Evolutionary conservation across 352 stramenopile species (phyloP), one percentile per base, ranked within the genome.

Genomic region (Globisporangium nagaii): DNA sequence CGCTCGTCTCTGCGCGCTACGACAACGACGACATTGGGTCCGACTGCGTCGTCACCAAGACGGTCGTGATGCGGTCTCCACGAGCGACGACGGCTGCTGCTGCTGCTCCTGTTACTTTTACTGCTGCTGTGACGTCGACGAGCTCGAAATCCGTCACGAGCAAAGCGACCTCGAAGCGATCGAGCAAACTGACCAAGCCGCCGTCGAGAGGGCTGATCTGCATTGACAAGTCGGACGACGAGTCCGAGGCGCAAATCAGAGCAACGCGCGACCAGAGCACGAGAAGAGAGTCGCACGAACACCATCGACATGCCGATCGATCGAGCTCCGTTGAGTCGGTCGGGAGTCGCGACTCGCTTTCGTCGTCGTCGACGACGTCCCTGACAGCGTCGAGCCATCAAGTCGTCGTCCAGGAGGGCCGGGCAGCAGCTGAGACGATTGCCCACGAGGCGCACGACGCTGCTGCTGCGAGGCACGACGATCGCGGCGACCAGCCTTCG

Each of bases 1-100:
- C 81, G 12, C 69, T 91, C 11, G 54, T 91, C 10, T 73, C 73
- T 10, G 66, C 74, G 15, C 67, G 60, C 11, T 52, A 85, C 43
- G 78, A 72, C 17, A 53, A 62, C 15, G 66, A 69, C 19, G 55
- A 66, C 8, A 53, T 66, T 4, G 70, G 56, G 25, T 64, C 61
- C 7, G 60, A 57, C 13, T 44, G 53, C 4, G 64, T 83, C 25
- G 65, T 87, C n/a, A 84, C 78, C 17, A 84, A 83, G 53, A 70
- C 64, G 4, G 61, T 88, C 25, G 49, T 81, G 9, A 75, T 84
- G 63, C 73, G 77, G 15, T 75, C 70, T 5, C 68, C 77, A 13
- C 53, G 59, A 27, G 36, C 57, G 13, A 35, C 25, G 46, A 46
- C 20, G 7, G 30, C 41, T 15, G 24, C 24, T 4, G 17, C 20